Base-by-base conservation (phyloP, 257 asterid species). In the Mitragyna speciosa region DNA sequence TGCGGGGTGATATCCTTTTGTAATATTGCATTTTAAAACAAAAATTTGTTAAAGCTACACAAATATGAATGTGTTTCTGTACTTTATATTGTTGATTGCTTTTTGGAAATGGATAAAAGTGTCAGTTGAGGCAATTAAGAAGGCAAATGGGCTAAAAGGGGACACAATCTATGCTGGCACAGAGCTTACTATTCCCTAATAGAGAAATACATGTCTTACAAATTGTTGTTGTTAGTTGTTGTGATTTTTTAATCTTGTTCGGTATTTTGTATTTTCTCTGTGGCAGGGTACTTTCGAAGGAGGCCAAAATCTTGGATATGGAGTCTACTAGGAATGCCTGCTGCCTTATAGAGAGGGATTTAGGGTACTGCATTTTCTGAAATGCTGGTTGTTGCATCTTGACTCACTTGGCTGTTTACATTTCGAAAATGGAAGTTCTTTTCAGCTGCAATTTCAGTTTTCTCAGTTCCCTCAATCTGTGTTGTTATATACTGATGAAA, bases 1-100 rank as follows among this genome's bases (percentile, higher is more conserved):
- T 79, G 64, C 82, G 77, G 70, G 89, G 89, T 79, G 89, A 86
- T 28, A 86, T 87, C 16, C 85, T 84, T 31, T 86, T 41, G 86
- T 81, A 79, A 59, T 56, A 30, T 9, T 69, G 39, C 48, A 58
- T 56, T 70, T 12, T 12, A n/a, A n/a, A n/a, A n/a, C n/a, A n/a
- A n/a, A n/a, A n/a, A 20, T 22, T 2, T 26, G 22, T 79, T 58
- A 24, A 12, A 16, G 75, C 67, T 83, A 19, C 11, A 76, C 26
- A 28, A 19, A 14, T 75, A 68, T 59, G 28, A 1, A 47, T 24
- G 43, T 68, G 52, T 66, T 12, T 68, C 22, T 74, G 49, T 22
- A 59, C 20, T 19, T 17, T 19, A 22, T 20, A 5, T 58, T 58
- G 65, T 7, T 58, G 12, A 22, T 22, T 58, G 7, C 22, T 67